These are phyloP conservation scores for Tricholoma saponaceum DNA, from an alignment of 768 basidiomycete species.

Conservation along the genomic window DNA sequence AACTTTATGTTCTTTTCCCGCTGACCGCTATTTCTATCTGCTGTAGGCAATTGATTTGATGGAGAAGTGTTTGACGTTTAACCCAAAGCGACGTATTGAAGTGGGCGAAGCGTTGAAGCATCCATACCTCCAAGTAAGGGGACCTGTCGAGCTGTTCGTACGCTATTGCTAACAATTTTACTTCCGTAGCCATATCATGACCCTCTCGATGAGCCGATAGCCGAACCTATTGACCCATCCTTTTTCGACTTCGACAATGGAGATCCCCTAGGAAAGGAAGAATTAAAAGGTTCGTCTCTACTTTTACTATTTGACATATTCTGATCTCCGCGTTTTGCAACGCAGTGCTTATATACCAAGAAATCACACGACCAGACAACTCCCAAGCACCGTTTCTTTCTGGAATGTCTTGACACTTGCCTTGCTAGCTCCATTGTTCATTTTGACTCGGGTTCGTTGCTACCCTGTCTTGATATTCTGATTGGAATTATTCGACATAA, in stretches of 20 bases:
- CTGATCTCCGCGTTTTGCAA: background rate
- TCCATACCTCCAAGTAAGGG: conserved; percentile 76
- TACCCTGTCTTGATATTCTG: background rate
- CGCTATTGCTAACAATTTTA: conserved; percentile 4
- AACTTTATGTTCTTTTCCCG: background rate
- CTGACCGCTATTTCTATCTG: background rate
- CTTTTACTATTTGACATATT: conserved; percentile 2
- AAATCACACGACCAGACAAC: conserved; percentile 36
- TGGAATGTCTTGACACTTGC: background rate
- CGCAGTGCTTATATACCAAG: conserved; percentile 47
- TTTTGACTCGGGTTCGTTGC: background rate
- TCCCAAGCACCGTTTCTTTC: conserved; percentile 12
- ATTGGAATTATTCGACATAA: background rate
- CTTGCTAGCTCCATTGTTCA: background rate
- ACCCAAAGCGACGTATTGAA: conserved; percentile 83
- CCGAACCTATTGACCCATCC: conserved; percentile 66
- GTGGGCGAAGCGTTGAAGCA: conserved; percentile 86
- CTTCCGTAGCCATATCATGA: conserved; percentile 78
- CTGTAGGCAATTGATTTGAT: conserved; percentile 68
- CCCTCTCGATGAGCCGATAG: conserved; percentile 82
- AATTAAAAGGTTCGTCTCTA: conserved; percentile 52
- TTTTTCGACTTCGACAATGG: conserved; percentile 86
- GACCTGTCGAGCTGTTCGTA: too few species aligned
- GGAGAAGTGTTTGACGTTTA: conserved; percentile 79
- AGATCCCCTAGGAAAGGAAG: conserved; percentile 58